These are phyloP conservation scores for Echinosophora koreensis DNA, from an alignment of 306 rosid species.

Conservation along the genomic window DNA sequence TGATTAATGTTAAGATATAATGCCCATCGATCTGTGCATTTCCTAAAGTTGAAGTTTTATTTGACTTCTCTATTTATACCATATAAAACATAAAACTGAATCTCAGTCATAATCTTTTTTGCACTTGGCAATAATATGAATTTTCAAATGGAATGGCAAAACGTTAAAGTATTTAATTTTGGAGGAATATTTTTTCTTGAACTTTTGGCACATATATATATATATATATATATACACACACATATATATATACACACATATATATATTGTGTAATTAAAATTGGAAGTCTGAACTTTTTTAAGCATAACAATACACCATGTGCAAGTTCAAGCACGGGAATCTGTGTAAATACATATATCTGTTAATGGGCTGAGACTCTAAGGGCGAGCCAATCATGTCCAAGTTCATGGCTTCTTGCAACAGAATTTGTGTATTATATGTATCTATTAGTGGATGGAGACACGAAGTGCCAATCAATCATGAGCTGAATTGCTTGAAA, in stretches of 20 bases:
- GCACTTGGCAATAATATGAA: neutral
- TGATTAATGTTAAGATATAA: conserved; percentile 15
- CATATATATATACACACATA: too few relatives aligned
- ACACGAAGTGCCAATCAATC: neutral
- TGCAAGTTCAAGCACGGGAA: neutral
- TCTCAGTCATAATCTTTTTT: conserved; percentile 9
- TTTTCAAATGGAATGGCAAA: conserved; percentile 1
- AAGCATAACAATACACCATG: neutral
- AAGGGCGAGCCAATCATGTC: neutral
- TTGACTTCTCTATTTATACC: neutral
- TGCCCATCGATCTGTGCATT: conserved; percentile 24
- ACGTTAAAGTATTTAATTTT: conserved; percentile 7
- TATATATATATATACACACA: too few relatives aligned
- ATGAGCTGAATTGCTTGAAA: neutral
- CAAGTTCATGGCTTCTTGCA: neutral
- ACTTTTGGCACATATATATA: neutral
- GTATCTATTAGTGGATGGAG: neutral
- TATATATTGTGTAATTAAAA: conserved; percentile 10
- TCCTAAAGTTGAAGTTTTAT: conserved; percentile 10
- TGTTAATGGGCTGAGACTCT: neutral
- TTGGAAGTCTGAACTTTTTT: neutral
- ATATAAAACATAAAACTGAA: conserved; percentile 6
- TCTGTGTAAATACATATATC: neutral
- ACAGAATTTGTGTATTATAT: neutral
- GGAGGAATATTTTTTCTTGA: neutral